Evolutionary conservation across 1,139 yeast genomes (phyloP), one percentile per base, ranked within the genome.

Genomic region (Candida dubliniensis): DNA sequence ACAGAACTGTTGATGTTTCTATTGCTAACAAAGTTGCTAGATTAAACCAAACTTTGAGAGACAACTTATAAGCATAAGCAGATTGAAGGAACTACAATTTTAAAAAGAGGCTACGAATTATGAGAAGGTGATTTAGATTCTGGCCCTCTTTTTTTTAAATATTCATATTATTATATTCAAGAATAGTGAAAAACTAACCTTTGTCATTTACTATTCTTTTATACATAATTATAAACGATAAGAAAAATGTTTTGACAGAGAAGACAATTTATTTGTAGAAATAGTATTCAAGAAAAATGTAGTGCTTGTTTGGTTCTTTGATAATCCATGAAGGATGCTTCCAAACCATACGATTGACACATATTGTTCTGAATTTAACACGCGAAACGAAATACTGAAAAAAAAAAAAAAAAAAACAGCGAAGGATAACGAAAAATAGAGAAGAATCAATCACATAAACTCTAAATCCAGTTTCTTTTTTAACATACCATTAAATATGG

Each of bases 1-100:
- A 93, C 77, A 88, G 86, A 71, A 91, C 98, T 52, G 96, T 90
- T 59, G 99, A 93, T 71, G 81, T 93, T 68, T 86, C 96, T 49
- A 82, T 93, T 58, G 77, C 93, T 50, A 71, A 88, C 63, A 90
- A 85, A 79, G 83, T 93, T 64, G 77, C 87, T 66, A 88, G 81
- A 74, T 84, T 91, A 74, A 93, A 95, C 85, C 82, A 87, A 71
- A 82, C 87, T 60, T 83, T 93, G 67, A 77, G 80, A 60, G 96
- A 90, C 74, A 77, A 95, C 56, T 79, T 89, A 69, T 88, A 82
- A 70, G 49, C 39, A 40, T 38, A 47, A 36, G 12, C 10, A 8
- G 12, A 10, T 13, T 24, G 24, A 10, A 29, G 26, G 13, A 15
- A 30, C 2, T 31, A 12, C 4, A 31, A 31, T 4, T n/a, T 31